Conservation (phyloP, 1,139 yeast species). For the Suhomyces choctaworum region DNA sequence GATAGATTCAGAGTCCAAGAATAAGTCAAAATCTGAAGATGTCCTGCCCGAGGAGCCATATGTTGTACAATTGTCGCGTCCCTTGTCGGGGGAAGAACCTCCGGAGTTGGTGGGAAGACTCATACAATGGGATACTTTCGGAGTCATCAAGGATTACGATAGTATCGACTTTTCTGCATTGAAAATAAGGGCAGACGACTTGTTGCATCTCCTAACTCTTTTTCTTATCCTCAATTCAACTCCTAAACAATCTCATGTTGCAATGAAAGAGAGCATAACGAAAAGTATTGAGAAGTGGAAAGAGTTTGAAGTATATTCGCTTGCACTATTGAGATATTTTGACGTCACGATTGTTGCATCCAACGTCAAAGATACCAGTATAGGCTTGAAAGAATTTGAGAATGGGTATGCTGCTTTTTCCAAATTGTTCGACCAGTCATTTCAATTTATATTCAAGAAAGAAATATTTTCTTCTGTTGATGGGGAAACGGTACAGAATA, state of each 20-base stretch:
- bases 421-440: constrained; percentile 36
- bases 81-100: constrained; percentile 14
- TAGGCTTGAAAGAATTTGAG: constrained; percentile 38
- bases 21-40: constrained; percentile 8
- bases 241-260: constrained; percentile 27
- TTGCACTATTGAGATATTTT: constrained; percentile 47
- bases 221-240: constrained; percentile 34
- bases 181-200: constrained; percentile 32
- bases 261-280: constrained; percentile 16
- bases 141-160: constrained; percentile 23
- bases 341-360: constrained; percentile 28
- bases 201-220: constrained; percentile 42
- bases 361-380: constrained; percentile 20
- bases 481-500: constrained; percentile 1
- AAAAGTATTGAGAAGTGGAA: constrained; percentile 30
- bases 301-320: constrained; percentile 33
- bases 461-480: constrained; percentile 19
- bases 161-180: constrained; percentile 32
- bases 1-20: not conserved
- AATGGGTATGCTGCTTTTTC: constrained; percentile 33
- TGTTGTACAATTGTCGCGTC: constrained; percentile 13
- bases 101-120: constrained; percentile 17
- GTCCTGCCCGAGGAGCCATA: constrained; percentile 8
- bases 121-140: constrained; percentile 28
- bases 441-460: constrained; percentile 36